phyloP scores from a whole-genome alignment of 2,329 filamentous ascomycete species.

The Hawksworthiomyces lignivorus region DNA sequence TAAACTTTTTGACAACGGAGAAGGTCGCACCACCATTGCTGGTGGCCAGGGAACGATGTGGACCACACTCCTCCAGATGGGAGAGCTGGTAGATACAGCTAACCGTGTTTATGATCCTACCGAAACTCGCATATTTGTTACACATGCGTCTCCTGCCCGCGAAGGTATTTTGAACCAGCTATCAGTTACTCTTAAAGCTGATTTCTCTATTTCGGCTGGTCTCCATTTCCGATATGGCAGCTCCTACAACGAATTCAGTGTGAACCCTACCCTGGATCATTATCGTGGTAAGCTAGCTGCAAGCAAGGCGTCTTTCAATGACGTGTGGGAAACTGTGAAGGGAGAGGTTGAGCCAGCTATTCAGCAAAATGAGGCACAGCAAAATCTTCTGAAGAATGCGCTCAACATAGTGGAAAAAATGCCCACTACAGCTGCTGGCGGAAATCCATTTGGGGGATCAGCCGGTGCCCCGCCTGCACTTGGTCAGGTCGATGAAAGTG shows the following conservation, averaged over 20 bases:
- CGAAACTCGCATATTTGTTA: slow-evolving; percentile 93
- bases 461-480: slow-evolving; percentile 62
- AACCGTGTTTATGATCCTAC: slow-evolving; percentile 98
- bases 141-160: slow-evolving; percentile 90
- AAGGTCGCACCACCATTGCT: slow-evolving; percentile 94
- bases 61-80: slow-evolving; percentile 97
- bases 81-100: slow-evolving; percentile 92
- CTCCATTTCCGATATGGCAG: slow-evolving; percentile 98
- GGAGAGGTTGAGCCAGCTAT: slow-evolving; percentile 92
- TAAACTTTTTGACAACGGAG: slow-evolving; percentile 98
- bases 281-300: slow-evolving; percentile 97
- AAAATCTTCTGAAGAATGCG: slow-evolving; percentile 84
- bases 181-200: slow-evolving; percentile 92
- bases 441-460: slow-evolving; percentile 91
- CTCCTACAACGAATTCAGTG: slow-evolving; percentile 99
- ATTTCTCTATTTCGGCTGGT: slow-evolving; percentile 95
- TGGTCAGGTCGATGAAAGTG: slow-evolving; percentile 93
- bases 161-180: slow-evolving; percentile 97
- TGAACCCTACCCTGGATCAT: slow-evolving; percentile 95
- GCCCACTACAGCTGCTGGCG: slow-evolving; percentile 88
- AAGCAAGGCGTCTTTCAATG: slow-evolving; percentile 96
- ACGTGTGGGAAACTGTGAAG: slow-evolving; percentile 99
- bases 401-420: slow-evolving; percentile 96
- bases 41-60: slow-evolving; percentile 99
- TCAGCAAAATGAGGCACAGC: slow-evolving; percentile 85